Conservation (phyloP, 306 rosid species). For the Corylus avellana region DNA sequence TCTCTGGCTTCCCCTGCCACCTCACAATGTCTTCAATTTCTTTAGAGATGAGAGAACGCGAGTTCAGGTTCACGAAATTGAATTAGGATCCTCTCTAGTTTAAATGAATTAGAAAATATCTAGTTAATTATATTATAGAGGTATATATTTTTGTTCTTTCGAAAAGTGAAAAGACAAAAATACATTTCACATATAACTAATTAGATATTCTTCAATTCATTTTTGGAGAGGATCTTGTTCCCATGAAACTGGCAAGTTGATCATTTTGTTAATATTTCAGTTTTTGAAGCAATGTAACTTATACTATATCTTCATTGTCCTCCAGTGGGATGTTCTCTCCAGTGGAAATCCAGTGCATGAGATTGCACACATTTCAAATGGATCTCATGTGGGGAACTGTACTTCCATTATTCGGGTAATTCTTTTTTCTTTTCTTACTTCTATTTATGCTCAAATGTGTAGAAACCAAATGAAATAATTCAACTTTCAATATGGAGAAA, state of each 20-base stretch:
- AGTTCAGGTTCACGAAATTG: constrained; percentile 41
- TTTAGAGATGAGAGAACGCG: constrained; percentile 42
- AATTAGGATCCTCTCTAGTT: too few species aligned
- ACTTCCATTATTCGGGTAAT: constrained; percentile 58
- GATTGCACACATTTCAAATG: constrained; percentile 51
- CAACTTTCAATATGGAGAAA: too few species aligned
- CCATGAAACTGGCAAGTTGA: neutral
- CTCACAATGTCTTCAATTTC: constrained; percentile 40
- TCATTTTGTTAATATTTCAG: neutral
- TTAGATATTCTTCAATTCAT: too few species aligned
- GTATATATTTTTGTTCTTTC: too few species aligned
- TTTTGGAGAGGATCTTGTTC: too few species aligned
- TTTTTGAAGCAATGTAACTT: neutral
- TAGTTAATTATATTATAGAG: too few species aligned
- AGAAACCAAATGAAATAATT: neutral
- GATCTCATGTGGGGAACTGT: constrained; percentile 48
- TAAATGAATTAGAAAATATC: too few species aligned
- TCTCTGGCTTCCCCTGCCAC: constrained; percentile 57
- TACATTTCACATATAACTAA: too few species aligned
- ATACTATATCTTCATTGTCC: neutral
- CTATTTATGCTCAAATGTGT: neutral
- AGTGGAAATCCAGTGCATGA: constrained; percentile 33
- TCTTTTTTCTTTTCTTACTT: neutral
- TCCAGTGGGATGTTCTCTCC: constrained; percentile 72
- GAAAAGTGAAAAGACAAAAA: too few species aligned